Conservation (phyloP, 2,329 filamentous ascomycete genomes). For the Stagonosporopsis chrysanthemi region DNA sequence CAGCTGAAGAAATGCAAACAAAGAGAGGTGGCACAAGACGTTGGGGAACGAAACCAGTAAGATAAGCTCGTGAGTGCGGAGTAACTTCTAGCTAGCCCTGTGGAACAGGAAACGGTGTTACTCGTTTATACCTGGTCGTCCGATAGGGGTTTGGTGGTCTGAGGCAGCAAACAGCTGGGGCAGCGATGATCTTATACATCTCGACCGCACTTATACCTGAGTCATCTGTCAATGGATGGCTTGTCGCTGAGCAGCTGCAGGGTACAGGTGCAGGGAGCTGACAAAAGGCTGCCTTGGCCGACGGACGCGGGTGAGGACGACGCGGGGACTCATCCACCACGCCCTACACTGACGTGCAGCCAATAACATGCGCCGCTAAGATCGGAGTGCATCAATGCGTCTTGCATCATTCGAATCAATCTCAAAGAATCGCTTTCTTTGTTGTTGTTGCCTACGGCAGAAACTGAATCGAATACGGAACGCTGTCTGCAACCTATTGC, state of each 20-base stretch:
- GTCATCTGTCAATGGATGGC: conserved; percentile 15
- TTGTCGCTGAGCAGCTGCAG: conserved; percentile 9
- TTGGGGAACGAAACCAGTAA: conserved; percentile 15
- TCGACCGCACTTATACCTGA: conserved; percentile 6
- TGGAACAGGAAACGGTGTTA: conserved; percentile 12
- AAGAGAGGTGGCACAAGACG: conserved; percentile 19
- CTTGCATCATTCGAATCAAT: conserved; percentile 11
- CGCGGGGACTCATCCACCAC: conserved; percentile 18
- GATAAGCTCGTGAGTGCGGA: conserved; percentile 34
- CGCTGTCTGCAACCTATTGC: conserved; percentile 14
- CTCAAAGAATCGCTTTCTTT: conserved; percentile 8
- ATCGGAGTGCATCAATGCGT: conserved; percentile 8
- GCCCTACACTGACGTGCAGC: conserved; percentile 9
- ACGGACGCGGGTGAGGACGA: conserved; percentile 12
- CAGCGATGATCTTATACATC: conserved; percentile 13
- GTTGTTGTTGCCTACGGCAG: conserved; percentile 13
- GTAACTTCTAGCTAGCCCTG: conserved; percentile 21
- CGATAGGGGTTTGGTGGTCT: conserved; percentile 1
- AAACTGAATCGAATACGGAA: conserved; percentile 10
- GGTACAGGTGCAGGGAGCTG: conserved; percentile 9
- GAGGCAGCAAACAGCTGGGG: conserved; percentile 18
- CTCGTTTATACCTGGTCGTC: conserved; percentile 4
- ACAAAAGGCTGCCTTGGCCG: conserved; percentile 15
- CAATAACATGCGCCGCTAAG: conserved; percentile 10
- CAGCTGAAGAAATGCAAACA: conserved; percentile 16